phyloP scores from a whole-genome alignment of 176 grass and related monocot species.

The Chrysopogon serrulatus region DNA sequence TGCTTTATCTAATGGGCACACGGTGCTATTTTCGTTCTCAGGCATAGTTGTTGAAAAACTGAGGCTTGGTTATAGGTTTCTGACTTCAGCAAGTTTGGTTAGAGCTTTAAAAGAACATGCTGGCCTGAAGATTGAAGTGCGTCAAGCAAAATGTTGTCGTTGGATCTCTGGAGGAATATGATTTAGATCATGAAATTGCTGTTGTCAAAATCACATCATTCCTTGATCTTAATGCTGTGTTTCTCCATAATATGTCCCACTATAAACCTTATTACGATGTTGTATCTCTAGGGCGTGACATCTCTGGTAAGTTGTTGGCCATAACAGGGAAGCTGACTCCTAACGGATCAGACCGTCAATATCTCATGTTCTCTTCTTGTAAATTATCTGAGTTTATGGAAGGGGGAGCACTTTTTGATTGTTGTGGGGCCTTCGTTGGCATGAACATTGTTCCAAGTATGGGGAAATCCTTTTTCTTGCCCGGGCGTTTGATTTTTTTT shows the following conservation, averaged over 20 bases:
- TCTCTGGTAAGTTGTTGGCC: not conserved
- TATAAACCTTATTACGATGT: not conserved
- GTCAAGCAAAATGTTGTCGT: no score
- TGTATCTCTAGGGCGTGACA: not conserved
- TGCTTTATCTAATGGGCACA: not conserved
- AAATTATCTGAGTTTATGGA: conserved; percentile 1
- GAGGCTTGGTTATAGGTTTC: not conserved
- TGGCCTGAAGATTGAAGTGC: not conserved
- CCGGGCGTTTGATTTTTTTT: not conserved
- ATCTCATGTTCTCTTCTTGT: not conserved
- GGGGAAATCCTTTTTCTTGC: not conserved
- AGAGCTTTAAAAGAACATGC: not conserved
- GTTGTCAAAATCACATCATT: no score
- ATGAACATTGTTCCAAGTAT: not conserved
- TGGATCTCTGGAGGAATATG: no score
- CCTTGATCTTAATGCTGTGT: no score
- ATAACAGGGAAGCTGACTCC: not conserved
- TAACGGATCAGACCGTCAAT: not conserved
- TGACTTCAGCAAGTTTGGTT: not conserved
- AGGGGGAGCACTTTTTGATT: not conserved
- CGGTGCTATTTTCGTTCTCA: not conserved
- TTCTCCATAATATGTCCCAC: no score
- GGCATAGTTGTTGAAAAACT: not conserved
- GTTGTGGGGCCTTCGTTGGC: not conserved
- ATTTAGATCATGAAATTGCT: no score